Evolutionary conservation across 306 rosid genomes (phyloP).

Genomic region (Malus fusca): DNA sequence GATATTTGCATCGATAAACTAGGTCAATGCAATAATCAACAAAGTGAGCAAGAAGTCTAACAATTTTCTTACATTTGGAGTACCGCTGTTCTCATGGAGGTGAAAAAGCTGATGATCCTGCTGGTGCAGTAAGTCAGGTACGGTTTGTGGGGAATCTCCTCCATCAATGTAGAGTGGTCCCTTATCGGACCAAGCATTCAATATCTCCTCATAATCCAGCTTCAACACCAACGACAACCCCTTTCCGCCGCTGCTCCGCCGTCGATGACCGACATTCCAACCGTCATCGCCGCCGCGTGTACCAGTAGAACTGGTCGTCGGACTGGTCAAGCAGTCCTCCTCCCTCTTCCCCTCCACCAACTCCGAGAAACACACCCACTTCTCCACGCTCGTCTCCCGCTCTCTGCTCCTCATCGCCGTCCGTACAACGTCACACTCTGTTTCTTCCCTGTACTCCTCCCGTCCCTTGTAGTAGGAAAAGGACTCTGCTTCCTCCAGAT

Average conservation of each 20-base stretch:
- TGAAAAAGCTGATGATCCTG: slow-evolving; percentile 2
- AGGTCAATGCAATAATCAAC: too few relatives aligned
- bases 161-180: slow-evolving; percentile 56
- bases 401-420: slow-evolving; percentile 72
- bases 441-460: neutral
- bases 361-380: slow-evolving; percentile 89
- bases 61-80: slow-evolving; percentile 36
- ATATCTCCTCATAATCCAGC: slow-evolving; percentile 70
- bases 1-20: too few relatives aligned
- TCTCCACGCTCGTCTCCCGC: slow-evolving; percentile 45
- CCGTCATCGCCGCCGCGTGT: too few relatives aligned
- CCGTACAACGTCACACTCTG: slow-evolving; percentile 27
- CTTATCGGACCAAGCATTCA: slow-evolving; percentile 88
- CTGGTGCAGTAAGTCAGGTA: slow-evolving; percentile 37
- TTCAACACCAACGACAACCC: slow-evolving; percentile 44
- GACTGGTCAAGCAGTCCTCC: slow-evolving; percentile 29
- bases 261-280: neutral
- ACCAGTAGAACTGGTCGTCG: too few relatives aligned
- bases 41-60: neutral
- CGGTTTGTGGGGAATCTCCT: slow-evolving; percentile 51
- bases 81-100: slow-evolving; percentile 1
- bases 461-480: neutral
- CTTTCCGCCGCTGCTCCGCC: neutral
- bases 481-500: slow-evolving; percentile 28
- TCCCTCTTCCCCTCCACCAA: slow-evolving; percentile 66